Base-by-base conservation (phyloP, 371 early-diverging fungal species). In the Mortierella sp. region DNA sequence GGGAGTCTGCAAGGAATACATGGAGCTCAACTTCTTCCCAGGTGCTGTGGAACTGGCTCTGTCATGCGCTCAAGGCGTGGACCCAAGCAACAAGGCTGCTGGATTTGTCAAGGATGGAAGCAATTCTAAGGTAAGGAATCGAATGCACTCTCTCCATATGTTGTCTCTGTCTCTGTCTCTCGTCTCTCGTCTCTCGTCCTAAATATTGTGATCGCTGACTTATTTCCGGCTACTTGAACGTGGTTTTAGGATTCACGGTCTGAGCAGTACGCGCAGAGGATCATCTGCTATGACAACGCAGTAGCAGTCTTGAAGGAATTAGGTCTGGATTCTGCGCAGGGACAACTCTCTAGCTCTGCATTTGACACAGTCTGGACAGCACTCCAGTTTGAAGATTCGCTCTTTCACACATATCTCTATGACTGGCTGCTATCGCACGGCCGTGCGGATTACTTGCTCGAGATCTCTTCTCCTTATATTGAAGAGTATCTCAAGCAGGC, bases 1-100 rank as follows among this genome's bases (percentile, higher is more conserved):
- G 12, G 86, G 88, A 17, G 84, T 94, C 3, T 85, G 87, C 46
- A 61, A 67, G 17, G 66, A 82, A 8, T 94, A 87, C 60, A 80
- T 81, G 58, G 60, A 63, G 1, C 80, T 87, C 24, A 72, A 82
- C 0, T 91, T 83, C 70, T 82, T 82, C 60, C 62, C 70, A 42
- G 70, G 91, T 7, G 83, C 89, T 24, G 83, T 90, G 8, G 85
- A 91, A 21, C 80, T 96, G 26, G 88, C 86, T n/a, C 64, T 94
- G 37, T 83, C 85, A 6, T 90, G 90, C 44, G 95, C 94, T 0
- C 64, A 76, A 24, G 83, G 82, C 31, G 56, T 86, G 2, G 94
- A 95, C 57, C 87, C 91, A 17, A 78, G 83, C 31, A 78, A 88
- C 54, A 73, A 81, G 26, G 90, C 84, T 0, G 23, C 86, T 24